These are phyloP conservation scores for Trapa bicornis DNA, from an alignment of 345 rosid species.

Conservation along the genomic window DNA sequence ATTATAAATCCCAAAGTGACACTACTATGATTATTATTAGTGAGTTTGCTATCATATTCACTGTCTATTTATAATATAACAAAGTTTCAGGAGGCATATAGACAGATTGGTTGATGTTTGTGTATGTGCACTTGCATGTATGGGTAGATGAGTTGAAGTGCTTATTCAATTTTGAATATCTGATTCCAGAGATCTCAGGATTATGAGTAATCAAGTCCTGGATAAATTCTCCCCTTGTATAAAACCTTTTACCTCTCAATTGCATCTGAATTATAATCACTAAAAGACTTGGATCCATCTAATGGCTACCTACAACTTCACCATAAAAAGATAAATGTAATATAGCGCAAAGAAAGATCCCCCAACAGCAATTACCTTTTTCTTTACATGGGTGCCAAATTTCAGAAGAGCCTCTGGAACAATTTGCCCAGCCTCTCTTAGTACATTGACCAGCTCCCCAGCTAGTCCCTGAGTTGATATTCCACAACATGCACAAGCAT, in stretches of 20 bases:
- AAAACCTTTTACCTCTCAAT: background rate
- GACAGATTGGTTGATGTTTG: no score
- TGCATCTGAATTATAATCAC: background rate
- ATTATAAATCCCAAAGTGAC: no score
- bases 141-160: background rate
- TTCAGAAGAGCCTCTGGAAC: slow-evolving; percentile 76
- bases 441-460: slow-evolving; percentile 92
- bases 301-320: background rate
- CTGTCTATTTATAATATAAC: no score
- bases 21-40: no score
- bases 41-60: no score
- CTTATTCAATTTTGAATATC: background rate
- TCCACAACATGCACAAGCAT: background rate
- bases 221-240: background rate
- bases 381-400: slow-evolving; percentile 93
- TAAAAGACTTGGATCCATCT: background rate
- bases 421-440: slow-evolving; percentile 76
- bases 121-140: background rate
- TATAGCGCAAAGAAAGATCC: background rate
- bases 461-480: slow-evolving; percentile 49
- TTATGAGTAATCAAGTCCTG: background rate
- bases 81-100: no score
- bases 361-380: slow-evolving; percentile 36
- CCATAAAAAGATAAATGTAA: background rate
- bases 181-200: background rate